Evolutionary conservation across 1,284 basidiomycete genomes (phyloP), one percentile per base, ranked within the genome.

Genomic region (Rhizopogon parksii): DNA sequence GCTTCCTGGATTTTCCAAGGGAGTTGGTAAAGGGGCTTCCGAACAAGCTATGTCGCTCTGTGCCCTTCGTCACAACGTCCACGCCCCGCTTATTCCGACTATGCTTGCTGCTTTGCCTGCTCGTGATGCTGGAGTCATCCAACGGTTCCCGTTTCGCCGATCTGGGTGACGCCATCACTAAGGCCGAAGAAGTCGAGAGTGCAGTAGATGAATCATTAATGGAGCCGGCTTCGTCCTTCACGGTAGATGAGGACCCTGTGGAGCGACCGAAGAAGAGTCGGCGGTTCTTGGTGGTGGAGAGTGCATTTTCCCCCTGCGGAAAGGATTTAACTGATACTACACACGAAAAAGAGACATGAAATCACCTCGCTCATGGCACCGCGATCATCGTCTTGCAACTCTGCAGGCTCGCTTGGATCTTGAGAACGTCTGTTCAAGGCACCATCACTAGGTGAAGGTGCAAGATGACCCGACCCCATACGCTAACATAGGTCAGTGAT

Each of bases 41-140:
- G 62, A 94, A 92, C 58, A 94, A 82, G 64, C 88, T 89, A 40
- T 85, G 67, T n/a, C 87, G 71, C 43, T 88, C 83, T 15, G 69
- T 64, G 32, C 66, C 63, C 60, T 75, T 84, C 35, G 25, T 40
- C 36, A 68, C 60, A n/a, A 59, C 72, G 55, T 86, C 84, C 12
- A 70, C 49, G 54, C 75, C 79, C 57, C 73, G 77, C 65, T 76
- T 80, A 12, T 66, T 57, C 50, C 76, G 74, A 51, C 72, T 63
- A 14, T 30, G 27, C 15, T 43, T 30, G 8, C 27, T 30, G 2
- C 27, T 30, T 34, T 74, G 73, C 30, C 78, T 77, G 37, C 72
- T 52, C 17, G 58, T 35, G 37, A 59, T 64, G 32, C 54, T 60
- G 5, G 67, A 50, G 45, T 66, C 60, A 24, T 63, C 60, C 47